Conservation (phyloP, 768 basidiomycete species). For the Lenzites betulinus region DNA sequence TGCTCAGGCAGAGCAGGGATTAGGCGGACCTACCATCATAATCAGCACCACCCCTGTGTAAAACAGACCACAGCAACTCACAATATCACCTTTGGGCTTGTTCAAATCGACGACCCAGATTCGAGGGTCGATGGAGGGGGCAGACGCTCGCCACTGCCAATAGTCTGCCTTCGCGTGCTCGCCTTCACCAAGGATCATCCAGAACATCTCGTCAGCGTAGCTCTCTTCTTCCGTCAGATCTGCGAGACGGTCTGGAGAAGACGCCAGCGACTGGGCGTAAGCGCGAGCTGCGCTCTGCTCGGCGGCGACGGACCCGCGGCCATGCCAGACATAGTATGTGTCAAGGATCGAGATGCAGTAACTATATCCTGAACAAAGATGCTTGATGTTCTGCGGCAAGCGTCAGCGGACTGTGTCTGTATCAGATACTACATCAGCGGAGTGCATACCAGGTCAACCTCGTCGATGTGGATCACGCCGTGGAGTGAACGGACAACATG, state of each 20-base stretch:
- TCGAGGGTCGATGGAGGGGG: conserved; percentile 46
- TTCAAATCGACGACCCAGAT: conserved; percentile 60
- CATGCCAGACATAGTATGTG: conserved; percentile 80
- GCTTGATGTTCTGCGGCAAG: conserved; percentile 51
- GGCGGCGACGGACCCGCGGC: conserved; percentile 58
- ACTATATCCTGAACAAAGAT: conserved; percentile 84
- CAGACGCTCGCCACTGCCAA: conserved; percentile 68
- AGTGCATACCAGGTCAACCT: conserved; percentile 64
- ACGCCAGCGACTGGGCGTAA: conserved; percentile 56
- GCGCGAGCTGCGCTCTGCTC: conserved; percentile 65
- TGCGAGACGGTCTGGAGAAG: conserved; percentile 41
- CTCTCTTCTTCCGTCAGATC: conserved; percentile 68
- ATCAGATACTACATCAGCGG: background rate
- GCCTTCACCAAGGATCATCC: conserved; percentile 81
- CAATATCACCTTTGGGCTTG: conserved; percentile 38
- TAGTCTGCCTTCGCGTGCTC: conserved; percentile 79
- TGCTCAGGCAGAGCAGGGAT: conserved; percentile 48
- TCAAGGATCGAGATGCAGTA: conserved; percentile 75
- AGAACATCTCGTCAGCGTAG: conserved; percentile 78
- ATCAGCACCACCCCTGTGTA: background rate
- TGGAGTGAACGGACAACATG: conserved; percentile 60
- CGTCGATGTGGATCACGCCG: conserved; percentile 64
- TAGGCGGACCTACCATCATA: conserved; percentile 44
- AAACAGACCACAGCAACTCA: conserved; percentile 35
- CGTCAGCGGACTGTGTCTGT: conserved; percentile 11